These are phyloP conservation scores for Umbelopsis sp. DNA, from an alignment of 192 early-diverging fungal genomes.

Conservation along the genomic window DNA sequence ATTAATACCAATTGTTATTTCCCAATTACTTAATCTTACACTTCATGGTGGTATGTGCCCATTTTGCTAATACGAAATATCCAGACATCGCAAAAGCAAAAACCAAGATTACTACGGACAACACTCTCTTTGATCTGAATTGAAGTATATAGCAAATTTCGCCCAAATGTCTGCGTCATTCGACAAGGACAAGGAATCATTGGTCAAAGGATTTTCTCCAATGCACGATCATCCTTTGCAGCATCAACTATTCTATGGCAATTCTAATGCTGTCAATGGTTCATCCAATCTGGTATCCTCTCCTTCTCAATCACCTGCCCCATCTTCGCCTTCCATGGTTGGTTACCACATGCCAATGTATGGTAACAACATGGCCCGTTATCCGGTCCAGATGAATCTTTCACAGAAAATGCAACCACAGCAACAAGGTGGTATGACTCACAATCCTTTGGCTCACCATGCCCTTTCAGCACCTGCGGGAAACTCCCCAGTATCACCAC, in stretches of 20 bases:
- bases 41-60: conserved; percentile 15
- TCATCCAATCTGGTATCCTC: conserved; percentile 13
- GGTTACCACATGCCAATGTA: conserved; percentile 32
- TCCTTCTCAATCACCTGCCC: conserved; percentile 27
- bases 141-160: not conserved
- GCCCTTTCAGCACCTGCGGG: conserved; percentile 37
- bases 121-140: not conserved
- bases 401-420: conserved; percentile 51
- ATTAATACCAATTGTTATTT: not conserved
- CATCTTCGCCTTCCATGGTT: conserved; percentile 25
- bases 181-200: conserved; percentile 25
- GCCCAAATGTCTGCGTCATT: conserved; percentile 18
- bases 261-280: conserved; percentile 5
- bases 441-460: conserved; percentile 34
- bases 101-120: conserved; percentile 7
- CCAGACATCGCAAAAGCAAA: conserved; percentile 7
- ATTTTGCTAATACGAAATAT: conserved; percentile 1
- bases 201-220: conserved; percentile 25
- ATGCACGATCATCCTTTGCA: conserved; percentile 19
- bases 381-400: conserved; percentile 51
- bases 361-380: conserved; percentile 41
- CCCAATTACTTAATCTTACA: not conserved
- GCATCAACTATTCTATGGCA: conserved; percentile 19
- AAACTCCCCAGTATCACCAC: conserved; percentile 11
- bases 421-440: conserved; percentile 46